Evolutionary conservation across 2,329 filamentous ascomycete species (phyloP).

Genomic region (Cephalotrichum gorgonifer): DNA sequence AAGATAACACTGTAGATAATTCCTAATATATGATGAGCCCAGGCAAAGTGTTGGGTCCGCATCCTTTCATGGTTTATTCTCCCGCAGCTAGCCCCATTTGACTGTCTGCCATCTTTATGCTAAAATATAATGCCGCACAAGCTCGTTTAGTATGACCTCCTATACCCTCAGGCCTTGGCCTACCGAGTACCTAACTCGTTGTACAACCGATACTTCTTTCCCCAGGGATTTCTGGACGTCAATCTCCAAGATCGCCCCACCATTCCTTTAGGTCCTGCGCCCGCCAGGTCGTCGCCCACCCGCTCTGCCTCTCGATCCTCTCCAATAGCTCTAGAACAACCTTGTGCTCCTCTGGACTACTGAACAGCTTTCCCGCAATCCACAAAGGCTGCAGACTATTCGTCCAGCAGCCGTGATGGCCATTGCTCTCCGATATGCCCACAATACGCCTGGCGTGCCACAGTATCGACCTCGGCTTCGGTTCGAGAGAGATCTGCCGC

Average conservation of each 20-base stretch:
- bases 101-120: too few species aligned
- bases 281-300: slow-evolving; percentile 42
- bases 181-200: too few species aligned
- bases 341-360: slow-evolving; percentile 29
- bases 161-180: too few species aligned
- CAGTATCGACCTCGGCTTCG: slow-evolving; percentile 26
- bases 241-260: slow-evolving; percentile 31
- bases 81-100: too few species aligned
- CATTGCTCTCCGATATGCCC: slow-evolving; percentile 41
- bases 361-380: slow-evolving; percentile 41
- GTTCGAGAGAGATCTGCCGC: slow-evolving; percentile 23
- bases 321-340: slow-evolving; percentile 34
- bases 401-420: slow-evolving; percentile 39
- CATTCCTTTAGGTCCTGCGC: slow-evolving; percentile 39
- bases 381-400: slow-evolving; percentile 44
- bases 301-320: slow-evolving; percentile 39
- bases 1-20: too few species aligned
- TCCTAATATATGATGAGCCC: too few species aligned
- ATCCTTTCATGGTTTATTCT: too few species aligned
- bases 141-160: too few species aligned
- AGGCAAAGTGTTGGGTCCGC: too few species aligned
- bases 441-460: slow-evolving; percentile 44
- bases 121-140: too few species aligned
- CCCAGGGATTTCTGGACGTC: background rate
- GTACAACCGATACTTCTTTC: too few species aligned